Evolutionary conservation across 768 basidiomycete genomes (phyloP).

Genomic region (Mycena pura): DNA sequence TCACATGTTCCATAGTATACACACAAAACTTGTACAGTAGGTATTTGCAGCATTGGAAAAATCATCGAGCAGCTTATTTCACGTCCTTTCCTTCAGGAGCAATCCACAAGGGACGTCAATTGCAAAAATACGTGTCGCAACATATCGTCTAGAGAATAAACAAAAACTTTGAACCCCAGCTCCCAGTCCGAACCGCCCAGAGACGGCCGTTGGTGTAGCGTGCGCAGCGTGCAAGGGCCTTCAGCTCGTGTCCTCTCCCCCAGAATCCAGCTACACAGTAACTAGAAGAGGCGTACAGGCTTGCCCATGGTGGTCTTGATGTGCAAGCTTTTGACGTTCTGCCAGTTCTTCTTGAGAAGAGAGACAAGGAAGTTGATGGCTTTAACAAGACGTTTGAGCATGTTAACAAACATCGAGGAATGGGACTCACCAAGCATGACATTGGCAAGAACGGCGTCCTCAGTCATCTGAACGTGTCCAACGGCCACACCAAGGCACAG

Average conservation of each 20-base stretch:
- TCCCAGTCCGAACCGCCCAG: slow-evolving; percentile 26
- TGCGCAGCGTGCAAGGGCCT: slow-evolving; percentile 28
- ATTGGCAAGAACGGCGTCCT: slow-evolving; percentile 96
- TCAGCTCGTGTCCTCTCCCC: slow-evolving; percentile 7
- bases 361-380: slow-evolving; percentile 99
- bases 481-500: slow-evolving; percentile 99
- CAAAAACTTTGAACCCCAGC: slow-evolving; percentile 24
- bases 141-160: slow-evolving; percentile 16
- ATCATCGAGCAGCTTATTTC: no score
- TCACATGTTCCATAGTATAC: no score
- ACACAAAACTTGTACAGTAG: no score
- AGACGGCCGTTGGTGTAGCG: slow-evolving; percentile 30
- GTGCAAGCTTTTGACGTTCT: slow-evolving; percentile 98
- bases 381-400: slow-evolving; percentile 38
- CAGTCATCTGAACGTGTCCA: slow-evolving; percentile 96
- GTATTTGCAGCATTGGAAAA: no score
- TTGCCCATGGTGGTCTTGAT: slow-evolving; percentile 95
- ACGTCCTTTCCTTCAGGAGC: no score
- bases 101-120: no score
- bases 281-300: slow-evolving; percentile 77
- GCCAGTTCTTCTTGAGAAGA: slow-evolving; percentile 99
- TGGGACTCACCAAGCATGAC: slow-evolving; percentile 90
- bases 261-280: not conserved
- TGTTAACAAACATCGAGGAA: not conserved
- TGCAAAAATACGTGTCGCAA: no score